A percentile compares a stretch with the other conserved stretches of the same genome.
phyloP scores from a whole-genome alignment of 352 stramenopile genomes.

The Phytophthora sansomeana region DNA sequence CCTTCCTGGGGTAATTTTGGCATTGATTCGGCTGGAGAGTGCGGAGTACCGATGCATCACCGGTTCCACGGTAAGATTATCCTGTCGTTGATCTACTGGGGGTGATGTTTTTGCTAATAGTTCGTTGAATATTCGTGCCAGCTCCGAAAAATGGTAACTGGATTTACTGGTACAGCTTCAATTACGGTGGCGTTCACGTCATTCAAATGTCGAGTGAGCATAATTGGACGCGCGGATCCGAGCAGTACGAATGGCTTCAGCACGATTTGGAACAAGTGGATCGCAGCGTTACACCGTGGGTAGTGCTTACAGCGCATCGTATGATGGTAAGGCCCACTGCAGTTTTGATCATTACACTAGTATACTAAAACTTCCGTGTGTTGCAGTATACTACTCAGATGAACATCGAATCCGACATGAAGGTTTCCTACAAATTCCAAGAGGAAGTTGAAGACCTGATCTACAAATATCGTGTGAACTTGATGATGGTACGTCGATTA shows the following conservation, averaged over 20 bases:
- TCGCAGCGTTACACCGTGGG: slow-evolving; percentile 87
- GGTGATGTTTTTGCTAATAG: slow-evolving; percentile 3
- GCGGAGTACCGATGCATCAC: slow-evolving; percentile 71
- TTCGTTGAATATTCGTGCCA: slow-evolving; percentile 27
- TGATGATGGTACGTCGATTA: slow-evolving; percentile 74
- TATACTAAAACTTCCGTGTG: background rate
- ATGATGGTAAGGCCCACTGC: slow-evolving; percentile 72
- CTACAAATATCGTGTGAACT: slow-evolving; percentile 83
- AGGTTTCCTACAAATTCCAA: slow-evolving; percentile 80
- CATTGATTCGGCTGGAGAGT: slow-evolving; percentile 70
- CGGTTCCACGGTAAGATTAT: slow-evolving; percentile 67
- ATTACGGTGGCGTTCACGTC: slow-evolving; percentile 89
- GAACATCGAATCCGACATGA: slow-evolving; percentile 60
- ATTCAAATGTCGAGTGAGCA: slow-evolving; percentile 93
- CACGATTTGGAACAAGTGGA: slow-evolving; percentile 81
- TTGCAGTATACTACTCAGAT: slow-evolving; percentile 63
- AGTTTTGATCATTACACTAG: background rate
- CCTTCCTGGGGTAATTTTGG: slow-evolving; percentile 75
- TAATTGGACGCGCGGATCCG: slow-evolving; percentile 84
- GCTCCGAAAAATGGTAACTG: slow-evolving; percentile 67
- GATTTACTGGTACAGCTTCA: slow-evolving; percentile 92
- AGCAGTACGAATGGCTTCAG: slow-evolving; percentile 90
- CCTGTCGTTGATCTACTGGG: background rate
- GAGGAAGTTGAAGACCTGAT: slow-evolving; percentile 92
- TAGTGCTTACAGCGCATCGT: slow-evolving; percentile 91